Base-by-base conservation (phyloP, 1,284 basidiomycete genomes). In the Cryptococcus neoformans region DNA sequence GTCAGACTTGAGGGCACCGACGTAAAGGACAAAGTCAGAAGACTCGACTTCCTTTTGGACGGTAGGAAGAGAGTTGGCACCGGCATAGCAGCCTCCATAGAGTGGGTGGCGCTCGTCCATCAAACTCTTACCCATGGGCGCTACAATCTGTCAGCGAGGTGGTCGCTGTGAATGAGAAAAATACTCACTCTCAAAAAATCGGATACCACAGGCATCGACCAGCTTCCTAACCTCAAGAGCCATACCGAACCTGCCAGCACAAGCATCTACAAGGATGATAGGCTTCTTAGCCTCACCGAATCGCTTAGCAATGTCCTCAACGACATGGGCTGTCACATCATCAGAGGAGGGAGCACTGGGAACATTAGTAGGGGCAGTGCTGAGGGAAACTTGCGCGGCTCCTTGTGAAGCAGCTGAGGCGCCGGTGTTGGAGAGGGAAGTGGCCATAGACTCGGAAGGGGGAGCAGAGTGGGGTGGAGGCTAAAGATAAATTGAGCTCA, bases 71-170 rank as follows among this genome's bases (percentile, higher is more conserved):
- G 84, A 87, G 68, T 92, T 84, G 4, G 84, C 84, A 2, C 92
- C 92, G 41, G 91, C 83, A 68, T 92, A 92, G 59, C 90, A 88
- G 12, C 94, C 94, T 54, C 92, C 92, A 74, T 89, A 97, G n/a
- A 90, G 84, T 16, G 85, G 82, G 57, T 89, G 86, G 47, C 82
- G 81, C 77, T 97, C 95, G 61, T 86, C 83, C 11, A 96, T 79
- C 0, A 87, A 82, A 0, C 87, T 84, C 77, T 95, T 95, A 44
- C 91, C 93, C 92, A 95, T 94, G 0, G 92, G 92, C 0, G 91
- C 83, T 12, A 85, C 39, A 35, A 49, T 35, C 16, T 17, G 49
- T 64, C 39, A 62, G 52, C 52, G 12, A 14, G 6, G 21, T 38
- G 34, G 28, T 39, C 7, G 46, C 37, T 44, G 44, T 3, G 17